These are phyloP conservation scores for Trypanosoma mega DNA, from an alignment of 208 protist genomes.

Conservation along the genomic window DNA sequence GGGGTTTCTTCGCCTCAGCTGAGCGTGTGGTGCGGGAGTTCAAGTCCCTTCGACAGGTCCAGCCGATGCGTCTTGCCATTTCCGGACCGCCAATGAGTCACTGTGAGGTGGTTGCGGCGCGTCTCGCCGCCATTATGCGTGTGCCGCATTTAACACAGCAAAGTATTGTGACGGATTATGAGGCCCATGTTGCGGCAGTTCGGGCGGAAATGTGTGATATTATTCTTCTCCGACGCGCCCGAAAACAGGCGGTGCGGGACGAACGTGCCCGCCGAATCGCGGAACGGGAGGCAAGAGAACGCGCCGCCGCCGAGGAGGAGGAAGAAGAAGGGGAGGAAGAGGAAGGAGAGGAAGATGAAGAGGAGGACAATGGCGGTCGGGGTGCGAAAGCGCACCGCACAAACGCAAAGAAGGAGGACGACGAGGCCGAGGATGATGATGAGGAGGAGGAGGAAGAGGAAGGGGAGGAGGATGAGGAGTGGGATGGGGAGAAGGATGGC, in stretches of 20 bases:
- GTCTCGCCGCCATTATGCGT: constrained; percentile 55
- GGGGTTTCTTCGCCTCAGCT: constrained; percentile 72
- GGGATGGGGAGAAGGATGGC: background rate
- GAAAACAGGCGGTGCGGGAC: constrained; percentile 38
- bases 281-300: constrained; percentile 11
- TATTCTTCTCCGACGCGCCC: constrained; percentile 54
- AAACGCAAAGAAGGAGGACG: constrained; percentile 5
- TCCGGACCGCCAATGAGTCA: constrained; percentile 85
- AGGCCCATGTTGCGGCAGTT: constrained; percentile 44
- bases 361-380: constrained; percentile 8
- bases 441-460: constrained; percentile 27
- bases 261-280: constrained; percentile 17
- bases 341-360: constrained; percentile 29
- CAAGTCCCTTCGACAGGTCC: constrained; percentile 43
- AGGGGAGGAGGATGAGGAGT: constrained; percentile 28
- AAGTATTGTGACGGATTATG: constrained; percentile 47
- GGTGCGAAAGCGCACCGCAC: constrained; percentile 18
- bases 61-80: constrained; percentile 70
- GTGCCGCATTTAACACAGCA: constrained; percentile 53
- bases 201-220: constrained; percentile 46
- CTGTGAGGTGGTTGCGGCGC: constrained; percentile 41
- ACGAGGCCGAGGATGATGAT: constrained; percentile 26
- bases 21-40: constrained; percentile 78
- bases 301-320: constrained; percentile 16
- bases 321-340: constrained; percentile 15